Percentiles rank a stretch among this genome's conserved stretches.
phyloP scores from a whole-genome alignment of 1,284 basidiomycete genomes.

The Moniliophthora roreri region DNA sequence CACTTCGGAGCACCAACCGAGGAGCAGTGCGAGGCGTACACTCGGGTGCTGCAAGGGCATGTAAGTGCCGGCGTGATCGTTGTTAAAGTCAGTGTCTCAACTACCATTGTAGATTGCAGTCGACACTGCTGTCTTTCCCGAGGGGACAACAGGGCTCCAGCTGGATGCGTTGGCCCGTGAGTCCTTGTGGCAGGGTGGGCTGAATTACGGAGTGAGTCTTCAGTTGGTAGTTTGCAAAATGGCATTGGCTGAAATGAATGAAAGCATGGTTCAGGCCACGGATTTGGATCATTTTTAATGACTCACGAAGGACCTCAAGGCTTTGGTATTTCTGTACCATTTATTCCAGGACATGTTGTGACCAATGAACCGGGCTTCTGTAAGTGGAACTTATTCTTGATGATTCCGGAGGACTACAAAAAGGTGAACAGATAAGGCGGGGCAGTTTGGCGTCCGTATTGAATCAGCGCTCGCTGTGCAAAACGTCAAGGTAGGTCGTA shows the following conservation, averaged over 20 bases:
- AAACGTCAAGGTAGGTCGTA: slow-evolving; percentile 57
- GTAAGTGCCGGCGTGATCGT: slow-evolving; percentile 43
- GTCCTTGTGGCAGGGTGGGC: slow-evolving; percentile 85
- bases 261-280: slow-evolving; percentile 83
- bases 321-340: slow-evolving; percentile 63
- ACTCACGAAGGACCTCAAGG: slow-evolving; percentile 78
- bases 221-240: slow-evolving; percentile 19
- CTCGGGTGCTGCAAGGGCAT: slow-evolving; percentile 94
- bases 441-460: slow-evolving; percentile 86
- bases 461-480: slow-evolving; percentile 80
- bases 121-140: slow-evolving; percentile 84
- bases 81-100: not conserved
- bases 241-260: slow-evolving; percentile 16
- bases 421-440: slow-evolving; percentile 63
- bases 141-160: slow-evolving; percentile 78
- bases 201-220: slow-evolving; percentile 70
- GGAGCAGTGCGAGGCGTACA: slow-evolving; percentile 88
- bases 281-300: slow-evolving; percentile 77
- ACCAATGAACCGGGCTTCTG: slow-evolving; percentile 88
- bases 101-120: slow-evolving; percentile 73
- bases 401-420: slow-evolving; percentile 1
- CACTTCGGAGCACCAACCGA: slow-evolving; percentile 83
- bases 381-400: slow-evolving; percentile 38
- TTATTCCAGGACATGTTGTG: slow-evolving; percentile 81
- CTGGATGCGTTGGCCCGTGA: slow-evolving; percentile 85